Evolutionary conservation across 1,284 basidiomycete genomes (phyloP), one percentile per base, ranked within the genome.

Genomic region (Coniophora puteana): DNA sequence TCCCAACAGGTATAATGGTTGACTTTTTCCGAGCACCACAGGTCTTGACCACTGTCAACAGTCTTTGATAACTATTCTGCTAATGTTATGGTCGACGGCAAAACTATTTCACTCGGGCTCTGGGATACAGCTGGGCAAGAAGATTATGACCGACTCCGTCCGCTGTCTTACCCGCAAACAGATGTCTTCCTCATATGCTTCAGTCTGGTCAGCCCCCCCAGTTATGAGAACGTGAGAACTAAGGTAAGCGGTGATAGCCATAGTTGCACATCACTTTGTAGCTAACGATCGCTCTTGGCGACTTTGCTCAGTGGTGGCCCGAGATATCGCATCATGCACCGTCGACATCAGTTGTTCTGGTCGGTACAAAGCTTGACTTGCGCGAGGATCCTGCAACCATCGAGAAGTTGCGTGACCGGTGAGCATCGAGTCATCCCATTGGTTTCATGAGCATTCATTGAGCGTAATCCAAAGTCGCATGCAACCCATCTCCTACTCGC

Each of bases 111-210:
- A 44, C 82, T 99, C 44, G 95, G 95, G 43, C 73, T 98, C 44
- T 98, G 93, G 94, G 93, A 97, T 78, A 98, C 94, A n/a, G 94
- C 94, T 37, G 94, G 94, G 55, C 94, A 97, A 70, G 94, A 98
- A 66, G 93, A 97, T 73, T 95, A 94, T 65, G 96, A 99, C 68
- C 89, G 96, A 43, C 86, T 99, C 56, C 88, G 96, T 54, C 96
- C 96, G 40, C 78, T 99, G 50, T 95, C 92, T 48, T 99, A 99
- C 71, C 96, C 96, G 7, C 96, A 99, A 68, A 99, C 96, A 39
- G 96, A 99, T 63, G 93, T 99, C 27, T 99, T 99, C 74, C 76
- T 99, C 62, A 93, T 99, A 65, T 99, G 96, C 66, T 99, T 99
- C 76, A 96, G 93, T 34, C 79, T 98, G 49, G 94, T 97, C 59